Conservation (phyloP, 805 yeast species). For the Saccharomycopsis sp. region DNA sequence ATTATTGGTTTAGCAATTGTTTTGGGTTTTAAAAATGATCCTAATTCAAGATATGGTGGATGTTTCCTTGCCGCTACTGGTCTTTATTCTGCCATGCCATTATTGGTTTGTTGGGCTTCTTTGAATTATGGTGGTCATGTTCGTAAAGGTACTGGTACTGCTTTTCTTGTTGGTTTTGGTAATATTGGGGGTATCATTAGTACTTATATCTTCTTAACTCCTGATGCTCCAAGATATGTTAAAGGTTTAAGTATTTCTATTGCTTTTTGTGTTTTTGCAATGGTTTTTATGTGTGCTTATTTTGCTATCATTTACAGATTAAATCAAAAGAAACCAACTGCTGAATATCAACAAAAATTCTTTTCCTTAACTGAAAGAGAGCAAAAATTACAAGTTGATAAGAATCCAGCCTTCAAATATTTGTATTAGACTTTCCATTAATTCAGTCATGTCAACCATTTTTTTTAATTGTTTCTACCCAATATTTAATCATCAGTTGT, state of each 20-base stretch:
- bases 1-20: slow-evolving; percentile 48
- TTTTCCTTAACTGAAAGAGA: slow-evolving; percentile 24
- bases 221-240: slow-evolving; percentile 48
- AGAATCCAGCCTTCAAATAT: slow-evolving; percentile 29
- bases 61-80: slow-evolving; percentile 53
- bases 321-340: slow-evolving; percentile 22
- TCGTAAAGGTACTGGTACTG: slow-evolving; percentile 48
- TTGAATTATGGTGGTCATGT: slow-evolving; percentile 46
- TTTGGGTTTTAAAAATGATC: slow-evolving; percentile 31
- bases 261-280: slow-evolving; percentile 36
- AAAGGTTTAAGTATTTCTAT: slow-evolving; percentile 45
- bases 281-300: slow-evolving; percentile 28
- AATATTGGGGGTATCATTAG: slow-evolving; percentile 65
- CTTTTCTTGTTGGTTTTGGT: slow-evolving; percentile 60
- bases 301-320: slow-evolving; percentile 23
- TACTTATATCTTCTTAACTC: slow-evolving; percentile 42
- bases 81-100: slow-evolving; percentile 55
- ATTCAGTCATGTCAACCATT: too few relatives aligned
- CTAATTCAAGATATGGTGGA: slow-evolving; percentile 46
- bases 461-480: too few relatives aligned
- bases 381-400: slow-evolving; percentile 29
- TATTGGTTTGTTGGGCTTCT: slow-evolving; percentile 58
- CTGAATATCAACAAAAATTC: slow-evolving; percentile 23
- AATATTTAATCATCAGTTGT: too few relatives aligned
- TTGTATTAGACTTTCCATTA: too few relatives aligned